A percentile compares a stretch with the other conserved stretches of the same genome.
These are phyloP conservation scores for Termitomyces bulborhizus DNA, from an alignment of 768 basidiomycete genomes.

Conservation along the genomic window DNA sequence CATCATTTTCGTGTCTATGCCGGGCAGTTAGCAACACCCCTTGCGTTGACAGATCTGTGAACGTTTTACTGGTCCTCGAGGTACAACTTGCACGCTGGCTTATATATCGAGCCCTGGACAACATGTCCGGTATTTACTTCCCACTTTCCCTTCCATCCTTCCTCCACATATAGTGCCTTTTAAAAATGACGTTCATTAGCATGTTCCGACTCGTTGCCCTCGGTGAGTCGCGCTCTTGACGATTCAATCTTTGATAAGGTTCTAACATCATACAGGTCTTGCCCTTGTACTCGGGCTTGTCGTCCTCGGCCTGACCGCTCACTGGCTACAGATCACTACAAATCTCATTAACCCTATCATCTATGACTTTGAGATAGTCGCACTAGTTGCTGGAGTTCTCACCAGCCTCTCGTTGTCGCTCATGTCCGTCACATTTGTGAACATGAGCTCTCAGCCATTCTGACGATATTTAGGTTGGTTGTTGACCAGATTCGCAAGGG, in stretches of 20 bases:
- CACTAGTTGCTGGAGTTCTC: constrained; percentile 7
- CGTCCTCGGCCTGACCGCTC: constrained; percentile 8
- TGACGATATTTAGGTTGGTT: constrained; percentile 5
- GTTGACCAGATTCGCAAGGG: constrained; percentile 8
- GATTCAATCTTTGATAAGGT: not conserved
- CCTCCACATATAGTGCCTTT: not conserved
- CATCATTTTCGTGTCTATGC: not conserved
- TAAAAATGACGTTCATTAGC: constrained; percentile 11
- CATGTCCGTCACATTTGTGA: constrained; percentile 4
- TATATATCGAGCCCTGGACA: not conserved
- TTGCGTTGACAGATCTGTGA: not conserved
- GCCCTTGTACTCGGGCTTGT: constrained; percentile 7
- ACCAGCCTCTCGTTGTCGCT: constrained; percentile 4
- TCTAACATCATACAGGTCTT: constrained; percentile 1
- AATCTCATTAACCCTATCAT: too few relatives aligned
- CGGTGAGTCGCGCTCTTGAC: not conserved
- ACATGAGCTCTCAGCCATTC: not conserved
- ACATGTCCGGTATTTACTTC: not conserved
- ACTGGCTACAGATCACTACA: constrained; percentile 5
- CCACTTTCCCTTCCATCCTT: not conserved
- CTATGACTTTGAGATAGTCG: constrained; percentile 10
- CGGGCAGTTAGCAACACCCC: not conserved
- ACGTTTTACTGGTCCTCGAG: too few relatives aligned
- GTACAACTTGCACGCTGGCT: not conserved
- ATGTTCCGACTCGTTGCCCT: constrained; percentile 4